Evolutionary conservation across 768 basidiomycete species (phyloP).

Genomic region (Lactarius tabidus): DNA sequence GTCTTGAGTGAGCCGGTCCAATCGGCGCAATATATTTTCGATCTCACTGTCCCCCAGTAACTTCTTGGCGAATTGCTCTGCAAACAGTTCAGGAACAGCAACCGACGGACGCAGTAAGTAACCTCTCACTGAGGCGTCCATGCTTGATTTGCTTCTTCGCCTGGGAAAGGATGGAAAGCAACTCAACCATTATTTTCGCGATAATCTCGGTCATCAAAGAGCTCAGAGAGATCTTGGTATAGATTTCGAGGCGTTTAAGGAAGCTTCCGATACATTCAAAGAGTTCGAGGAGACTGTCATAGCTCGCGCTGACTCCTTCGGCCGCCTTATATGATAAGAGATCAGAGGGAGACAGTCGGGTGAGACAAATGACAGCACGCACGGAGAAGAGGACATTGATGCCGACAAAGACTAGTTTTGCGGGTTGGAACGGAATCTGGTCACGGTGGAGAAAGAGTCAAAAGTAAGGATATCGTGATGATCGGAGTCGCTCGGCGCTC

Average conservation of each 20-base stretch:
- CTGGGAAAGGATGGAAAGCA: neutral
- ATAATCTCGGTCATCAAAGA: neutral
- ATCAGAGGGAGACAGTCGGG: neutral
- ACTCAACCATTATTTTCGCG: neutral
- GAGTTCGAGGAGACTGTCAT: neutral
- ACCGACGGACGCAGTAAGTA: neutral
- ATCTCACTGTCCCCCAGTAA: neutral
- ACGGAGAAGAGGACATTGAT: neutral
- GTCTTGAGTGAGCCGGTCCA: neutral
- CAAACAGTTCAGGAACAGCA: constrained; percentile 15
- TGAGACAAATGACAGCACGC: neutral
- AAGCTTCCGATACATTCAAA: constrained; percentile 3
- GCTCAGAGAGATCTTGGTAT: neutral
- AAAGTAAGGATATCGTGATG: neutral
- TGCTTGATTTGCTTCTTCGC: constrained; percentile 2
- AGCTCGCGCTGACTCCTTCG: neutral
- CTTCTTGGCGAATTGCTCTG: neutral
- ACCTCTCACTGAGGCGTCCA: neutral
- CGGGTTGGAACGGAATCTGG: constrained; percentile 5
- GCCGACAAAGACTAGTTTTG: neutral
- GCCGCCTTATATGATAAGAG: neutral
- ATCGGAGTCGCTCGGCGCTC: fast-evolving
- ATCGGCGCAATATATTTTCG: neutral
- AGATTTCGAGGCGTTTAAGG: neutral
- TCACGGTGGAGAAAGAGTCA: neutral